Evolutionary conservation across 495 filamentous ascomycete species (phyloP).

Genomic region (Friedmanniomyces endolithicus): DNA sequence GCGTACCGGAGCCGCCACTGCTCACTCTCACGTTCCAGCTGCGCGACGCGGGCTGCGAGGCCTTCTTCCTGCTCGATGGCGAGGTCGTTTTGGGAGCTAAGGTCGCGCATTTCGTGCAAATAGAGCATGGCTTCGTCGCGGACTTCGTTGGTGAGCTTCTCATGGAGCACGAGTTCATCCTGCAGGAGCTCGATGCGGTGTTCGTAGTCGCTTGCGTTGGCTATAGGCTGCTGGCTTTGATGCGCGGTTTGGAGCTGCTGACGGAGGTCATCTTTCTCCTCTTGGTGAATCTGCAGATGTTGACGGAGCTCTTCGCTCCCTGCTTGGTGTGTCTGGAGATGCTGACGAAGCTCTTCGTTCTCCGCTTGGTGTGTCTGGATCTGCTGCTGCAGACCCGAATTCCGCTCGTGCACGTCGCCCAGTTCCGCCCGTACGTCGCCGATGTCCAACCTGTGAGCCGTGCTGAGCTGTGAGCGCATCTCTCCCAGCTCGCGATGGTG

Average conservation of each 20-base stretch:
- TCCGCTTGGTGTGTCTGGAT: slow-evolving; percentile 14
- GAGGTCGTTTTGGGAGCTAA: slow-evolving; percentile 67
- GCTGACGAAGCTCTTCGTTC: slow-evolving; percentile 17
- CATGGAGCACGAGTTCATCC: slow-evolving; percentile 58
- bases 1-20: slow-evolving; percentile 87
- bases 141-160: slow-evolving; percentile 81
- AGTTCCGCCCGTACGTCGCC: slow-evolving; percentile 17
- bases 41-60: slow-evolving; percentile 56
- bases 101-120: slow-evolving; percentile 73
- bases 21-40: slow-evolving; percentile 66
- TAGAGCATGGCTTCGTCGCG: slow-evolving; percentile 72
- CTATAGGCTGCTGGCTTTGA: background rate
- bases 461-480: slow-evolving; percentile 12
- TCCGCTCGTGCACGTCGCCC: slow-evolving; percentile 9
- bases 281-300: too few relatives aligned
- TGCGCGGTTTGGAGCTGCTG: slow-evolving; percentile 4
- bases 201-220: slow-evolving; percentile 32
- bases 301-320: slow-evolving; percentile 18
- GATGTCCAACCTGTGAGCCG: slow-evolving; percentile 12
- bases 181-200: slow-evolving; percentile 53
- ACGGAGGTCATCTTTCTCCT: too few relatives aligned
- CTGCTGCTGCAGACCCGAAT: slow-evolving; percentile 8
- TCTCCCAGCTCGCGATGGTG: slow-evolving; percentile 39
- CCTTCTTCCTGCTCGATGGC: slow-evolving; percentile 71
- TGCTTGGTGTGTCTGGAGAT: slow-evolving; percentile 5